Conservation (phyloP, 2,329 filamentous ascomycete species). For the Sporothrix globosa region DNA sequence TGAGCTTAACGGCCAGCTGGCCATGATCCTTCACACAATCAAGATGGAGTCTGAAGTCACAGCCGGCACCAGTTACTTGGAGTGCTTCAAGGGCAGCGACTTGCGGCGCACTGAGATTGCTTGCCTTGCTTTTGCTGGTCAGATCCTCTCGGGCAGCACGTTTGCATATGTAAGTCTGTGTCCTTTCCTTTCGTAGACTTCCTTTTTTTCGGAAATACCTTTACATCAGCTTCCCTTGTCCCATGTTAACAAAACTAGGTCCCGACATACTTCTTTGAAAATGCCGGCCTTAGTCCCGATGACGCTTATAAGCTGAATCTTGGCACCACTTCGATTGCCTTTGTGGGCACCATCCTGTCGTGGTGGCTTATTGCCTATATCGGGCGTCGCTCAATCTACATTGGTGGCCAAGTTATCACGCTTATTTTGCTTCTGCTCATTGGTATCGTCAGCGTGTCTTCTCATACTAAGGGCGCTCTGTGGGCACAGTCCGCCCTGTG, state of each 20-base stretch:
- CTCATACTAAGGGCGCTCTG: slow-evolving; percentile 18
- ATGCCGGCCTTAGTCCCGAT: slow-evolving; percentile 41
- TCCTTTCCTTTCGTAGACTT: too few species aligned
- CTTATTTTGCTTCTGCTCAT: slow-evolving; percentile 33
- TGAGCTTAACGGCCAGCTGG: slow-evolving; percentile 39
- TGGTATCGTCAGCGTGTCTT: slow-evolving; percentile 36
- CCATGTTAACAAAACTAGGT: neutral
- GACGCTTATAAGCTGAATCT: slow-evolving; percentile 44
- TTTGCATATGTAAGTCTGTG: slow-evolving; percentile 43
- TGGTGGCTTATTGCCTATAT: slow-evolving; percentile 34
- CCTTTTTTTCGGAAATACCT: too few species aligned
- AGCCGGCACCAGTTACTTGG: slow-evolving; percentile 46
- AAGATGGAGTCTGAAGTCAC: slow-evolving; percentile 47
- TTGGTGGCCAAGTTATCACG: slow-evolving; percentile 33
- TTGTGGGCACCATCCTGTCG: slow-evolving; percentile 32
- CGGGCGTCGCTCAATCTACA: slow-evolving; percentile 35
- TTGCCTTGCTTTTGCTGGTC: slow-evolving; percentile 43
- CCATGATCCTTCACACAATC: slow-evolving; percentile 52
- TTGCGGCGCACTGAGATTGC: slow-evolving; percentile 52
- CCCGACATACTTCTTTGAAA: slow-evolving; percentile 35
- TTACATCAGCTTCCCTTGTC: neutral
- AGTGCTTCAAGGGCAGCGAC: slow-evolving; percentile 54
- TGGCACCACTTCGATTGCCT: slow-evolving; percentile 42
- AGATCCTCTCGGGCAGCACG: slow-evolving; percentile 41
- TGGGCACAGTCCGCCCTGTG: slow-evolving; percentile 31